Base-by-base conservation (phyloP, 441 rosid genomes). In the Erodium texanum region DNA sequence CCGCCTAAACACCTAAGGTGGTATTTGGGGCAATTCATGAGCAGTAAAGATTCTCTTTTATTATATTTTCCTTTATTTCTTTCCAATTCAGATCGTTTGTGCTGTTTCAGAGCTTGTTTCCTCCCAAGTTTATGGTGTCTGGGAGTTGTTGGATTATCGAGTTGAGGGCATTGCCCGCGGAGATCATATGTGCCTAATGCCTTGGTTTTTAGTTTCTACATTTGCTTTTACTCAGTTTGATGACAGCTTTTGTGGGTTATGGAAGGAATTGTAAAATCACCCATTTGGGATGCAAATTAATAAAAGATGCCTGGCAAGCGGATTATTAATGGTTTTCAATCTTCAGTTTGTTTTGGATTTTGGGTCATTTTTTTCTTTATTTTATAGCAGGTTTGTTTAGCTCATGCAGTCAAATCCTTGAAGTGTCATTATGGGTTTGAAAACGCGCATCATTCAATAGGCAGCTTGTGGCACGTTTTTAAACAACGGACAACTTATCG, bases 281-380 rank as follows among this genome's bases (percentile, higher is more conserved):
- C 59, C 59, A 52, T 52, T 52, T 18, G 59, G 59, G 59, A 52
- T 52, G 22, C 59, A 52, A 18, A 52, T 52, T 52, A 52, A 52
- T 52, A 52, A 52, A 52, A 52, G 59, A 52, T 52, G 59, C 59
- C 8, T 1, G 20, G 59, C 59, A 52, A 52, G 52, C 52, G 5
- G n/a, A 3, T n/a, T 43, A 16, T 15, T 6, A 5, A 52, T 52
- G 20, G 22, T 48, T 52, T 18, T 52, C 59, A 18, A 52, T 5
- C 50, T 3, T 43, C 2, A 9, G 22, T n/a, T 16, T 52, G 59
- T 16, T 16, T 52, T 16, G 22, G 9, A 52, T 52, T 6, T n/a
- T 52, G 59, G 22, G 1, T n/a, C 59, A 5, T 52, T 16, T 3
- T 5, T 50, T 50, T 6, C 10, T 38, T n/a, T n/a, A n/a, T n/a